Percentiles rank a stretch among this genome's conserved stretches.
These are phyloP conservation scores for Aspergillus proliferans DNA, from an alignment of 2,329 filamentous ascomycete species.

Conservation along the genomic window DNA sequence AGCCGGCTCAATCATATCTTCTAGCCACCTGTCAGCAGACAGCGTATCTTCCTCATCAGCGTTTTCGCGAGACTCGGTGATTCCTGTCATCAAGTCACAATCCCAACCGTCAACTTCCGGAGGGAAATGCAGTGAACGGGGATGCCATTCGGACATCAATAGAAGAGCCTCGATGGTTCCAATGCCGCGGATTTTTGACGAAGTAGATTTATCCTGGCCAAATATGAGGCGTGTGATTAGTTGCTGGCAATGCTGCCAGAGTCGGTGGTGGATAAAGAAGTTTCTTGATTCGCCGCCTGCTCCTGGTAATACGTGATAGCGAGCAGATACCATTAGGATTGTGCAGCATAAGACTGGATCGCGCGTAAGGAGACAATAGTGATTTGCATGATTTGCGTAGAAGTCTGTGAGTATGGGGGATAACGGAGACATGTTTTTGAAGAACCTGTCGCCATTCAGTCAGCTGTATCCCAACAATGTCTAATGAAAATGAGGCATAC, in stretches of 20 bases:
- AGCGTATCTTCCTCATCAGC: conserved; percentile 17
- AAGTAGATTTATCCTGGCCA: conserved; percentile 48
- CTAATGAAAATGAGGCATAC: conserved; percentile 19
- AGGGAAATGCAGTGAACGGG: conserved; percentile 49
- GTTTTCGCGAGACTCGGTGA: conserved; percentile 27
- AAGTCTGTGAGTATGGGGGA: conserved; percentile 48
- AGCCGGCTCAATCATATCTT: conserved; percentile 51
- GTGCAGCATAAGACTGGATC: conserved; percentile 50
- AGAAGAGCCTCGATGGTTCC: conserved; percentile 51
- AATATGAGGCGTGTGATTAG: conserved; percentile 50
- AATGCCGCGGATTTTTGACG: conserved; percentile 44
- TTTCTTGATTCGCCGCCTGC: conserved; percentile 43
- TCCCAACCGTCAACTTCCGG: conserved; percentile 52
- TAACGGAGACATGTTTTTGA: conserved; percentile 46
- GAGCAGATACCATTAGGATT: conserved; percentile 51
- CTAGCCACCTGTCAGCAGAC: conserved; percentile 42
- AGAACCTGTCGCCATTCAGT: conserved; percentile 32
- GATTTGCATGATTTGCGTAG: conserved; percentile 45
- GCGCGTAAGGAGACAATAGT: conserved; percentile 43
- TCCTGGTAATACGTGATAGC: conserved; percentile 42
- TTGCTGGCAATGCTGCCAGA: conserved; percentile 52
- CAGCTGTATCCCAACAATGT: background rate
- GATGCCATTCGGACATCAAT: conserved; percentile 53
- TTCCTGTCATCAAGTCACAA: conserved; percentile 44
- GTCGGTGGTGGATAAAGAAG: conserved; percentile 48